phyloP scores from a whole-genome alignment of 2,329 filamentous ascomycete genomes.

The Clarireedia sp. region DNA sequence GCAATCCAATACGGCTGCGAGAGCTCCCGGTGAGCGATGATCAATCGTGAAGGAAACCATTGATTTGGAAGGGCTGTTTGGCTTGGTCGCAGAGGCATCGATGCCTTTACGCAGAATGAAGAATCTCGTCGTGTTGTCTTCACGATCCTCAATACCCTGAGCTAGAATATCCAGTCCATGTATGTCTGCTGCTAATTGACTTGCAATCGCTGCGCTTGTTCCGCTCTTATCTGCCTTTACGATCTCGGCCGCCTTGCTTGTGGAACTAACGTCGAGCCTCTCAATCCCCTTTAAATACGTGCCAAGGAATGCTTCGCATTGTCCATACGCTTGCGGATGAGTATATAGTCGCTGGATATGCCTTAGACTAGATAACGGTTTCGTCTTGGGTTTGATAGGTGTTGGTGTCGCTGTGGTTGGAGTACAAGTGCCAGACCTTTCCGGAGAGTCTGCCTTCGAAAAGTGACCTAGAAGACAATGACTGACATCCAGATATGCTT shows the following conservation, averaged over 20 bases:
- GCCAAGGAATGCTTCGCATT: constrained; percentile 71
- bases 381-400: constrained; percentile 37
- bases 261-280: constrained; percentile 75
- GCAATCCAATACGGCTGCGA: constrained; percentile 71
- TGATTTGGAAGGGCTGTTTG: constrained; percentile 47
- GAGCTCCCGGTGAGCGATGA: constrained; percentile 68
- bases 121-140: constrained; percentile 74
- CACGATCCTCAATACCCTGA: constrained; percentile 60
- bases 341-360: constrained; percentile 75
- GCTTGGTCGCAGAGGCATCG: constrained; percentile 14
- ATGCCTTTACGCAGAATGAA: constrained; percentile 47
- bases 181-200: constrained; percentile 60
- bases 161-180: constrained; percentile 64
- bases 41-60: constrained; percentile 78
- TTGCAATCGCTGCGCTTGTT: constrained; percentile 69
- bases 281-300: constrained; percentile 66
- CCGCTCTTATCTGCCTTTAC: constrained; percentile 52
- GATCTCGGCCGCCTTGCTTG: constrained; percentile 75
- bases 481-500: constrained; percentile 79
- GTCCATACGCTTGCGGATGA: constrained; percentile 91
- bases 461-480: constrained; percentile 69
- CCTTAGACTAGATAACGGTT: constrained; percentile 44
- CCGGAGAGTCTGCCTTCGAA: constrained; percentile 20
- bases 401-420: constrained; percentile 41
- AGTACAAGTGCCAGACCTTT: constrained; percentile 39